A percentile compares a stretch with the other conserved stretches of the same genome.
phyloP scores from a whole-genome alignment of 2,329 filamentous ascomycete genomes.

The Fusarium aywerte region DNA sequence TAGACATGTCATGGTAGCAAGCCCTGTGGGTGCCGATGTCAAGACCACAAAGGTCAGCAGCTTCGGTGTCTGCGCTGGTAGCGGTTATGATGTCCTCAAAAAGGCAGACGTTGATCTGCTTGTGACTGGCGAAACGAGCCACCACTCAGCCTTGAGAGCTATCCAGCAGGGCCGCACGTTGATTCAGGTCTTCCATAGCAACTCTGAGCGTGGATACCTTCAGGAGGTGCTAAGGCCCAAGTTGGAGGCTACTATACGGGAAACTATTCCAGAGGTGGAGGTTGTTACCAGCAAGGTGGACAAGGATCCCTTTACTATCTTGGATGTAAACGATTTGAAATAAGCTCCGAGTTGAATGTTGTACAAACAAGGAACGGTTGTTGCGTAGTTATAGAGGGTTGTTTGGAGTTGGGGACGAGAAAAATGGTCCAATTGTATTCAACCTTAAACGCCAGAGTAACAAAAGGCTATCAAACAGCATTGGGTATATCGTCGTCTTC shows the following conservation, averaged over 20 bases:
- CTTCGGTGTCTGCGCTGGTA: slow-evolving; percentile 90
- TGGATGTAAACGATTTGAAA: slow-evolving; percentile 60
- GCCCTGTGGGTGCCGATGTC: slow-evolving; percentile 60
- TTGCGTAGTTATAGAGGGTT: not conserved
- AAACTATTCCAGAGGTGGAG: slow-evolving; percentile 62
- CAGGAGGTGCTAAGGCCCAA: slow-evolving; percentile 74
- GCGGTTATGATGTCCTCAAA: slow-evolving; percentile 80
- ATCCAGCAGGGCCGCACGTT: slow-evolving; percentile 86
- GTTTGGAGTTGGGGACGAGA: not conserved
- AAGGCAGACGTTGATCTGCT: slow-evolving; percentile 78
- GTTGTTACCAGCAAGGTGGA: slow-evolving; percentile 84
- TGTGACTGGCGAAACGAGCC: slow-evolving; percentile 92
- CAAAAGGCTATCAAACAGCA: slow-evolving; percentile 12
- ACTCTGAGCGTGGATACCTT: slow-evolving; percentile 89
- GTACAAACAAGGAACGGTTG: not conserved
- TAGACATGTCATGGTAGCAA: slow-evolving; percentile 61
- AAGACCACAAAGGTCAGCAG: slow-evolving; percentile 64
- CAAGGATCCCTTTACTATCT: slow-evolving; percentile 87
- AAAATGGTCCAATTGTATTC: not conserved
- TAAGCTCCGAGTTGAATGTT: not conserved
- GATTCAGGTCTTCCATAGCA: slow-evolving; percentile 89
- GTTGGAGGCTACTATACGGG: slow-evolving; percentile 68
- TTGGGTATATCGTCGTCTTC: slow-evolving; percentile 39
- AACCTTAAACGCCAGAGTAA: not conserved
- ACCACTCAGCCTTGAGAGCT: slow-evolving; percentile 89